These are phyloP conservation scores for Mycena kentingensis DNA, from an alignment of 768 basidiomycete genomes.

Conservation along the genomic window DNA sequence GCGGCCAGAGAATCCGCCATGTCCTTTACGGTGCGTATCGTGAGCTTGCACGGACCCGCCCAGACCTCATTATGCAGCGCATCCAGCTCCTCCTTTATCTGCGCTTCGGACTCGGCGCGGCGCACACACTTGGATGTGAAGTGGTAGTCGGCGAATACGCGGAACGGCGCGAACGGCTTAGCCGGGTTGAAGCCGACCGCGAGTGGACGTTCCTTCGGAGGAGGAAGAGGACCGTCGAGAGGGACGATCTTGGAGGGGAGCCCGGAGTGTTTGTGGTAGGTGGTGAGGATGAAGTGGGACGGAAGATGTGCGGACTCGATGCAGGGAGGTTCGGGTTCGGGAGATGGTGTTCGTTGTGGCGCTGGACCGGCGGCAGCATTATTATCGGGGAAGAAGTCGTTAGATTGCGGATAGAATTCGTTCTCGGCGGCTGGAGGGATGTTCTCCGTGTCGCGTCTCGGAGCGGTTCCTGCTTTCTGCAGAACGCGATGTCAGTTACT, in stretches of 20 bases:
- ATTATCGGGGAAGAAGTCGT: neutral
- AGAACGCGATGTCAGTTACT: neutral
- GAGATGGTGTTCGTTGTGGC: neutral
- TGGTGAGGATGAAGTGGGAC: slow-evolving; percentile 1
- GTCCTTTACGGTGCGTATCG: slow-evolving; percentile 1
- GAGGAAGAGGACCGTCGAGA: neutral
- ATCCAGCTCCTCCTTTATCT: slow-evolving; percentile 5
- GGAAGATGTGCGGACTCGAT: neutral
- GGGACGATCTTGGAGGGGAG: neutral
- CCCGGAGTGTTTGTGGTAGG: neutral
- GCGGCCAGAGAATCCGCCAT: neutral
- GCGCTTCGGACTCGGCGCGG: neutral
- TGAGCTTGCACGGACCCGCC: slow-evolving; percentile 1
- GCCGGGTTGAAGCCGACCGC: neutral
- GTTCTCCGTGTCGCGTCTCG: neutral
- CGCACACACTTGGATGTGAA: slow-evolving; percentile 9
- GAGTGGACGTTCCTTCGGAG: neutral
- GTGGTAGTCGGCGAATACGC: slow-evolving; percentile 15
- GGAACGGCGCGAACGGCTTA: slow-evolving; percentile 19
- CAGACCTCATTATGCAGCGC: neutral
- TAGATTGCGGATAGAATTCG: neutral
- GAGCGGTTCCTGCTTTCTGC: too few species aligned
- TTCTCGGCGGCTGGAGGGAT: neutral
- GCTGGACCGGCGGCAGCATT: neutral
- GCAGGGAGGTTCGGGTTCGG: too few species aligned